phyloP scores from a whole-genome alignment of 164 flowering plant genomes.

The Platanus orientalis region DNA sequence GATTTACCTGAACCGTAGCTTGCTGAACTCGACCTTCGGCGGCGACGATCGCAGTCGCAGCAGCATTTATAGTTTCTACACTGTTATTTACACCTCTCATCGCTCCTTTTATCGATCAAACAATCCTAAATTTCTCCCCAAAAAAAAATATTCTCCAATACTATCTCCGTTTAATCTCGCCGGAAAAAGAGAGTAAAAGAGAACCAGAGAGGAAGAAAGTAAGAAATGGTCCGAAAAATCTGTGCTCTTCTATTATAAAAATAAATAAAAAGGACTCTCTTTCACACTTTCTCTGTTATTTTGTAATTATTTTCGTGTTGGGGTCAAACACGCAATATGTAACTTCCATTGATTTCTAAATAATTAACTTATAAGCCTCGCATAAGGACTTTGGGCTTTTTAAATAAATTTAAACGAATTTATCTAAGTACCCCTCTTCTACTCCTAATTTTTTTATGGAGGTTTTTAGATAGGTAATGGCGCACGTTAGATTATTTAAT shows the following conservation, averaged over 20 bases:
- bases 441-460: too few relatives aligned
- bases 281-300: slow-evolving; percentile 10
- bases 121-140: slow-evolving; percentile 7
- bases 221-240: slow-evolving; percentile 4
- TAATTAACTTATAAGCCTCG: too few relatives aligned
- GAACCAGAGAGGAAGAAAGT: neutral
- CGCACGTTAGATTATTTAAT: too few relatives aligned
- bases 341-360: too few relatives aligned
- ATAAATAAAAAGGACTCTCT: neutral
- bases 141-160: neutral
- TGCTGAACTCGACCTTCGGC: slow-evolving; percentile 64
- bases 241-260: slow-evolving; percentile 8
- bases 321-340: slow-evolving; percentile 68
- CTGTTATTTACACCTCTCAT: slow-evolving; percentile 43
- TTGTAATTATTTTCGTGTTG: slow-evolving; percentile 5
- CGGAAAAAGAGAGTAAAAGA: slow-evolving; percentile 12
- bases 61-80: slow-evolving; percentile 81
- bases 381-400: too few relatives aligned
- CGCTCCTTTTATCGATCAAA: slow-evolving; percentile 3
- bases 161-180: slow-evolving; percentile 7
- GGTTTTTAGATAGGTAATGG: too few relatives aligned
- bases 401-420: too few relatives aligned
- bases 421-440: too few relatives aligned
- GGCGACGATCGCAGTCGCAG: slow-evolving; percentile 79
- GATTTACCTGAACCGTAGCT: slow-evolving; percentile 51